These are phyloP conservation scores for Bimuria novae-zelandiae DNA, from an alignment of 2,329 filamentous ascomycete genomes.

Conservation along the genomic window DNA sequence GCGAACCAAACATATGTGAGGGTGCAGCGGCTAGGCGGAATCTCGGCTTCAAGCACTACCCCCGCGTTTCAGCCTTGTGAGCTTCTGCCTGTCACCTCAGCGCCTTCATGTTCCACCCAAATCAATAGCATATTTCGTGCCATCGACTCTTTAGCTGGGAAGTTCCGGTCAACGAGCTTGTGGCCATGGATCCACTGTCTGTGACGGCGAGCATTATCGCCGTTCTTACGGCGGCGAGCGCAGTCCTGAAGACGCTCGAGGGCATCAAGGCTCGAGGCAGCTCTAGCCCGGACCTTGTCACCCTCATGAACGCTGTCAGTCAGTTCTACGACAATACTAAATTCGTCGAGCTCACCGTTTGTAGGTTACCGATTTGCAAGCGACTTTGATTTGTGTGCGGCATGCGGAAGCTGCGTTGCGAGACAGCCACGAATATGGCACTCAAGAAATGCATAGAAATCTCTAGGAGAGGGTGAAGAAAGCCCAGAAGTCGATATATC, in stretches of 20 bases:
- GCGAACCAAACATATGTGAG: background rate
- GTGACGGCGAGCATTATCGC: conserved; percentile 8
- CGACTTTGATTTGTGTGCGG: conserved; percentile 4
- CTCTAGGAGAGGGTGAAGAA: background rate
- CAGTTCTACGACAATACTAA: background rate
- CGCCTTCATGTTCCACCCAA: background rate
- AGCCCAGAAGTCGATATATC: background rate
- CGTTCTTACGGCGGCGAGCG: background rate
- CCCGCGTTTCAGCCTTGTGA: background rate
- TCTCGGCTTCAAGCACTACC: background rate
- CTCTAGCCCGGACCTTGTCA: conserved; percentile 1
- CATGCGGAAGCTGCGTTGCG: background rate
- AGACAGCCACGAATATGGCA: background rate
- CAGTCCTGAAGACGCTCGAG: conserved; percentile 1
- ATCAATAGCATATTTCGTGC: no score
- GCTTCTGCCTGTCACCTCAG: background rate
- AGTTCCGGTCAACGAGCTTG: background rate
- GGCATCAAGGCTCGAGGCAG: background rate
- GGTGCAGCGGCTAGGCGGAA: background rate
- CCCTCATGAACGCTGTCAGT: conserved; percentile 1
- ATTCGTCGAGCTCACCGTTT: background rate
- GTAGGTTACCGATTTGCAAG: conserved; percentile 8
- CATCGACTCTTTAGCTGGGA: background rate
- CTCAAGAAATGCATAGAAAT: background rate
- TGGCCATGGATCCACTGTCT: conserved; percentile 10